Evolutionary conservation across 371 early-diverging fungal species (phyloP).

Genomic region (Actinomortierella ambigua): DNA sequence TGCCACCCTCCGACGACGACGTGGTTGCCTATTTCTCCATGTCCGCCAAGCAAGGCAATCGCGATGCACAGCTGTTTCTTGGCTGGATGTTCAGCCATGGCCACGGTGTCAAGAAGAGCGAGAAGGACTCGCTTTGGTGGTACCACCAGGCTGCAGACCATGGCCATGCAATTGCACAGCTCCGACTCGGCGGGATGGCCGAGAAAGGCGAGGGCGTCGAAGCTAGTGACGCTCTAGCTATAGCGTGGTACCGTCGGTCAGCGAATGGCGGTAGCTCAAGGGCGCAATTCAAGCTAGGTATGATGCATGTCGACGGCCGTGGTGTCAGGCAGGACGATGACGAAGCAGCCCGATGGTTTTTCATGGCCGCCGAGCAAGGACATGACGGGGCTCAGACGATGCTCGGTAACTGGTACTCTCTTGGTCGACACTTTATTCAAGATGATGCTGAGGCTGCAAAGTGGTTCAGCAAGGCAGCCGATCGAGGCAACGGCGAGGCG

Average conservation of each 20-base stretch:
- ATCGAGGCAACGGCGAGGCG: constrained; percentile 77
- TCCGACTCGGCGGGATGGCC: too few species aligned
- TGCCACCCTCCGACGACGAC: too few species aligned
- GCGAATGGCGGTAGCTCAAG: too few species aligned
- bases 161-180: constrained; percentile 60
- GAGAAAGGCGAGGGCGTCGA: too few species aligned
- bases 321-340: constrained; percentile 67
- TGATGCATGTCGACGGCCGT: constrained; percentile 84
- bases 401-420: constrained; percentile 82
- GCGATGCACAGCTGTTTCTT: constrained; percentile 78
- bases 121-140: constrained; percentile 77
- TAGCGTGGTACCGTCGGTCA: constrained; percentile 73
- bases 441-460: constrained; percentile 70
- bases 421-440: constrained; percentile 75
- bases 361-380: constrained; percentile 77
- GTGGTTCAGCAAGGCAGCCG: constrained; percentile 69
- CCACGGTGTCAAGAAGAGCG: constrained; percentile 64
- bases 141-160: constrained; percentile 75
- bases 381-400: constrained; percentile 78
- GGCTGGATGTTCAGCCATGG: constrained; percentile 83
- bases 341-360: constrained; percentile 80
- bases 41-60: constrained; percentile 77
- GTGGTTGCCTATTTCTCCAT: too few species aligned
- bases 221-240: constrained; percentile 55
- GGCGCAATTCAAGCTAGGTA: constrained; percentile 87